A percentile compares a stretch with the other conserved stretches of the same genome.
Conservation (phyloP, 768 basidiomycete genomes). For the Hericium coralloides region DNA sequence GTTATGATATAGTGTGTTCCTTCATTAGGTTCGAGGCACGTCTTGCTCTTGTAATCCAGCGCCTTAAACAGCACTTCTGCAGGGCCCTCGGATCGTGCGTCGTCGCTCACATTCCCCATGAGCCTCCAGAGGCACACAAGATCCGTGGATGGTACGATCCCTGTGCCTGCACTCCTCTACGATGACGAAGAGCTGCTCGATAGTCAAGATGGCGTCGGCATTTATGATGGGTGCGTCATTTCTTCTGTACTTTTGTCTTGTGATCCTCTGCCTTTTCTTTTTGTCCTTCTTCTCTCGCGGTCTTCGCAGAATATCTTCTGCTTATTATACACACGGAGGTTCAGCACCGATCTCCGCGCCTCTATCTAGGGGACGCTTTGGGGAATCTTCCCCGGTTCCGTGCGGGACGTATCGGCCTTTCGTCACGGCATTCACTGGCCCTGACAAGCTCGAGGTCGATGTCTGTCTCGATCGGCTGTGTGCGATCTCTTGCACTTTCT, state of each 20-base stretch:
- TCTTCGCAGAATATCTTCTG: background rate
- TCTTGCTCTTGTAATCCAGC: background rate
- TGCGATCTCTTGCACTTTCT: no score
- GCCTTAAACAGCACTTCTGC: background rate
- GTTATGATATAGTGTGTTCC: slow-evolving; percentile 2
- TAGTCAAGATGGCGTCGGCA: slow-evolving; percentile 73
- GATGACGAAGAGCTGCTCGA: slow-evolving; percentile 70
- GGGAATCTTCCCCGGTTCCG: background rate
- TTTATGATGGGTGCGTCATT: slow-evolving; percentile 79
- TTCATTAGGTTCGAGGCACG: slow-evolving; percentile 1
- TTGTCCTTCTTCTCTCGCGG: slow-evolving; percentile 6
- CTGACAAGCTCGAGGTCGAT: no score
- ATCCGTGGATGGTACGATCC: slow-evolving; percentile 67
- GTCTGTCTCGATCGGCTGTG: no score
- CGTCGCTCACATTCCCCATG: slow-evolving; percentile 1
- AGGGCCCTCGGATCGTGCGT: background rate
- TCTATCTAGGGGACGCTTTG: background rate
- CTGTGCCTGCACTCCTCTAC: slow-evolving; percentile 67
- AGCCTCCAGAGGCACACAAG: slow-evolving; percentile 43
- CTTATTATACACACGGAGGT: background rate
- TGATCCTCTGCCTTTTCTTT: slow-evolving; percentile 2
- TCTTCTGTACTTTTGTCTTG: background rate
- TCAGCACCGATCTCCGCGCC: background rate
- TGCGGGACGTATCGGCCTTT: background rate
- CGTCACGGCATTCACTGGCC: background rate